Base-by-base conservation (phyloP, 768 basidiomycete species). In the Rhodotorula paludigena region DNA sequence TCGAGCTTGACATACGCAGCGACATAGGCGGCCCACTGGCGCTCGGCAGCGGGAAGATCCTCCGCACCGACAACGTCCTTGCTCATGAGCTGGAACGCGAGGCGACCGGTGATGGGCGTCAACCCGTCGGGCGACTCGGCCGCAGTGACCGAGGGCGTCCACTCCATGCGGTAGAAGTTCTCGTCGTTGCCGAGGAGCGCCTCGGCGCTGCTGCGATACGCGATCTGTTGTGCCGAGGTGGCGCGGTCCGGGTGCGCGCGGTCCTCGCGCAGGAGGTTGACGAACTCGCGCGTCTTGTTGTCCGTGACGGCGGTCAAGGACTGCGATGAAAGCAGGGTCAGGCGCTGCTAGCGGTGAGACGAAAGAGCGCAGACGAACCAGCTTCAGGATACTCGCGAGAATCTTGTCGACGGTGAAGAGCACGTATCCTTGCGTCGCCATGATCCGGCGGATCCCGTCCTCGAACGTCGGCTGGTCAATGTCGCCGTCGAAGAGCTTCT, bases 341-440 rank as follows among this genome's bases (percentile, higher is more conserved):
- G 53, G 14, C 20, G 51, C n/a, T n/a, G n/a, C 35, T 8, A 59
- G 23, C 35, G 3, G 28, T 10, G 30, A 25, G 28, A 44, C 25
- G 23, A 20, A 28, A 21, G 36, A 39, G n/a, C 30, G 28, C 69
- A 10, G 20, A 25, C 83, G 77, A 66, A 91, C 92, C 83, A 96
- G 92, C 81, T 97, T 97, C 78, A 97, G 84, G 58, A 97, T 84
- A 30, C 87, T 87, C 20, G 85, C 86, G 63, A 98, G 86, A 53
- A 96, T 80, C 79, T 93, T 92, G 82, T 99, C 96, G 75, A 99
- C 77, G 3, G 96, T 97, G 79, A 94, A 98, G 72, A 94, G 79
- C 60, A 87, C 84, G 80, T 91, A 97, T 8, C 91, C 92, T 86
- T 93, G 81, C 71, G 86, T 90, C 39, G 90, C 89, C 80, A 91